A percentile compares a stretch with the other conserved stretches of the same genome.
Evolutionary conservation across 2,329 filamentous ascomycete genomes (phyloP).

Genomic region (Ophiosphaerella narmari): DNA sequence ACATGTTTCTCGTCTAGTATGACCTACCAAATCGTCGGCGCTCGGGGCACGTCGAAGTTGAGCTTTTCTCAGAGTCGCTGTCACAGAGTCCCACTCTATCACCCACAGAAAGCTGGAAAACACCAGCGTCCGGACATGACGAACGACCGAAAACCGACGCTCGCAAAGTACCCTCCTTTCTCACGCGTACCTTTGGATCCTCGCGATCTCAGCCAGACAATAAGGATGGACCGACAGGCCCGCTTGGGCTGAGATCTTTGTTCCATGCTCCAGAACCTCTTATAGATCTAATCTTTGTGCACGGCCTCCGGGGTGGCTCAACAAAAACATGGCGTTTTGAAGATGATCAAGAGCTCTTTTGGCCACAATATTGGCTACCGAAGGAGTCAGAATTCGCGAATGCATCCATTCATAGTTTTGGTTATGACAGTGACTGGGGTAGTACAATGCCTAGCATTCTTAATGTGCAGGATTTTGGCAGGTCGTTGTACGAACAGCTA

Average conservation of each 20-base stretch:
- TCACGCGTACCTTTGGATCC: neutral
- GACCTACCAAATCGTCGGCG: neutral
- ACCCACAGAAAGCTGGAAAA: neutral
- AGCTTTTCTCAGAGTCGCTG: neutral
- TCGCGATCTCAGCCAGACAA: neutral
- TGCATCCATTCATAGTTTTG: constrained; percentile 2
- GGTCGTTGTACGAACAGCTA: constrained; percentile 1
- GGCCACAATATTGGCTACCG: constrained; percentile 4
- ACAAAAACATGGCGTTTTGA: constrained; percentile 4
- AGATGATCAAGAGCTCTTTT: neutral
- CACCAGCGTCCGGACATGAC: neutral
- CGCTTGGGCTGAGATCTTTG: neutral
- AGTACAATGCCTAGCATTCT: neutral
- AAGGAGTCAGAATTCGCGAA: neutral
- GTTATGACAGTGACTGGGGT: constrained; percentile 4
- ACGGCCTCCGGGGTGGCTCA: constrained; percentile 5
- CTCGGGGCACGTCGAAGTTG: neutral
- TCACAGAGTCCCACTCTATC: neutral
- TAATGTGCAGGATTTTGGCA: constrained; percentile 5
- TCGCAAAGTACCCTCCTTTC: neutral
- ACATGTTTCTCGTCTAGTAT: neutral
- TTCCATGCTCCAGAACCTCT: neutral
- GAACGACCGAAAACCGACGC: neutral
- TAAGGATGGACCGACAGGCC: neutral
- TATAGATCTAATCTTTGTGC: constrained; percentile 9